Percentiles rank a stretch among this genome's conserved stretches.
Evolutionary conservation across 202 grass and related monocot genomes (phyloP).

Genomic region (Thinopyrum obtusiflorum): DNA sequence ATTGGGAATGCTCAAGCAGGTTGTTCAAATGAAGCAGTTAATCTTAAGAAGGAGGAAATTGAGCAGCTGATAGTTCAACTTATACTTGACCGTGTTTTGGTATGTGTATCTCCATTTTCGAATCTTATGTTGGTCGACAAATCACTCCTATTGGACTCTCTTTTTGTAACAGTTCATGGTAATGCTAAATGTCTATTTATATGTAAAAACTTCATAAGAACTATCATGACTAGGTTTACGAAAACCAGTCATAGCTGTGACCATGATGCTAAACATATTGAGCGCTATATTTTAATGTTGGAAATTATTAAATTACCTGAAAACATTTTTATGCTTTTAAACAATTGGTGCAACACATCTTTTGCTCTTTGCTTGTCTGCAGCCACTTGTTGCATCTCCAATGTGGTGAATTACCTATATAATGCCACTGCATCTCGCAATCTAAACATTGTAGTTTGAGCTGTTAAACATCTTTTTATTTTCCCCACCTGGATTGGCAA

Average conservation of each 20-base stretch:
- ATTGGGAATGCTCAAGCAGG: constrained; percentile 46
- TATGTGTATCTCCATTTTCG: constrained; percentile 37
- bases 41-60: constrained; percentile 86
- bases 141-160: background rate
- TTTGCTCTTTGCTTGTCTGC: background rate
- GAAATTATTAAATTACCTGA: background rate
- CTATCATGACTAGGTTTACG: background rate
- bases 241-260: background rate
- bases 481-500: background rate
- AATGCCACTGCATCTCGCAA: background rate
- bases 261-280: background rate
- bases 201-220: background rate
- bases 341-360: background rate
- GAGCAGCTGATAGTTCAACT: constrained; percentile 90
- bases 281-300: constrained; percentile 3
- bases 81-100: constrained; percentile 71
- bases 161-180: background rate
- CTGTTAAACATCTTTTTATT: background rate
- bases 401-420: background rate
- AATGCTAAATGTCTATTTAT: background rate
- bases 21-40: constrained; percentile 41
- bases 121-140: constrained; percentile 4
- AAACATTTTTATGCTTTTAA: background rate
- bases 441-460: constrained; percentile 17
- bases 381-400: constrained; percentile 15